Percentiles rank a stretch among this genome's conserved stretches.
Evolutionary conservation across 1,284 basidiomycete genomes (phyloP).

Genomic region (Stygiomarasmius scandens): DNA sequence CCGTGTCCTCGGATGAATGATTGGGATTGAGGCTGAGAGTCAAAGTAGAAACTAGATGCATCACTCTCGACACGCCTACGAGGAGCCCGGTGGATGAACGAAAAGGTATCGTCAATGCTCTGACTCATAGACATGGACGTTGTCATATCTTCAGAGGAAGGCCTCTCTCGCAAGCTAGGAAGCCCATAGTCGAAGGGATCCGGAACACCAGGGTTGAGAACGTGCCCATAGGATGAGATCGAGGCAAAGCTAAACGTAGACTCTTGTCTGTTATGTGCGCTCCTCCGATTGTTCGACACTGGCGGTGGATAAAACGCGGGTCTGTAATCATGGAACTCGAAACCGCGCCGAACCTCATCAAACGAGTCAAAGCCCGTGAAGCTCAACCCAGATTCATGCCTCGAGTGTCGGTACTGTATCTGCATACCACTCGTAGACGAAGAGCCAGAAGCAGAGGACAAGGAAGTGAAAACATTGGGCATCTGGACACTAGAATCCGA

Average conservation of each 20-base stretch:
- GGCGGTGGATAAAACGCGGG: constrained; percentile 62
- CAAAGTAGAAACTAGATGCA: constrained; percentile 76
- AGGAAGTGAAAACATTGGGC: no score
- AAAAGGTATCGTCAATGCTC: constrained; percentile 73
- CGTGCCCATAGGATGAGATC: constrained; percentile 77
- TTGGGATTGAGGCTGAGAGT: constrained; percentile 33
- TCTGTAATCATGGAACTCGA: constrained; percentile 66
- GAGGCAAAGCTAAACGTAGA: constrained; percentile 80
- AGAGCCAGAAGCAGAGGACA: no score
- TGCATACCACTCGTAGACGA: constrained; percentile 11
- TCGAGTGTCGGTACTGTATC: constrained; percentile 40
- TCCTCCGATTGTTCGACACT: constrained; percentile 4
- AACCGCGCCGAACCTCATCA: constrained; percentile 71
- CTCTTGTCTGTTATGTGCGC: constrained; percentile 51
- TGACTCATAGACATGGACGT: constrained; percentile 54
- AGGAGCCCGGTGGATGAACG: constrained; percentile 51
- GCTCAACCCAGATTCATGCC: constrained; percentile 57
- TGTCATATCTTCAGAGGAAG: constrained; percentile 56
- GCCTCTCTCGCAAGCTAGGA: constrained; percentile 50
- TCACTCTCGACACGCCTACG: constrained; percentile 72
- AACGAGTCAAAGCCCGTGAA: constrained; percentile 75
- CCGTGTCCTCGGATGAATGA: constrained; percentile 47
- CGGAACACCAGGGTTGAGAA: constrained; percentile 60
- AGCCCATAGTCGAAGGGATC: constrained; percentile 80
- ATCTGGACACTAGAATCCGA: constrained; percentile 45